Base-by-base conservation (phyloP, 148 eudicot species). In the Rhododendron williamsianum region DNA sequence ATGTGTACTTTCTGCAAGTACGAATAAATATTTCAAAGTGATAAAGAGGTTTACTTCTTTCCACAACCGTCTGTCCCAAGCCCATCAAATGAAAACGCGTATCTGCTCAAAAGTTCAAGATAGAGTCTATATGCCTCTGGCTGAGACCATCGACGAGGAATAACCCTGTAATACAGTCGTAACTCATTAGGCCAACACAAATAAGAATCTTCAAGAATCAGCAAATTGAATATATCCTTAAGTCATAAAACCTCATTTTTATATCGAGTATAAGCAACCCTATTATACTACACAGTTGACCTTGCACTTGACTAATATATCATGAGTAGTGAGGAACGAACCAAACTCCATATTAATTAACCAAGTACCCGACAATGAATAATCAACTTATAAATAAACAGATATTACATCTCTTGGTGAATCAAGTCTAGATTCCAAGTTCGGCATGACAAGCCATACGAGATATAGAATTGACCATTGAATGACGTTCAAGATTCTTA, bases 91-190 rank as follows among this genome's bases (percentile, higher is more conserved):
- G 87, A 85, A 72, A 87, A 81, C 13, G 71, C 84, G 27, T 85
- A 85, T 87, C 82, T 82, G 78, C 79, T 87, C 49, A 87, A 80
- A 76, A 87, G 86, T 63, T 87, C 89, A 36, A 87, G 87, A 85
- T 84, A 87, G 63, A 87, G 89, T 72, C 89, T 85, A 80, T 69
- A 87, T 7, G 89, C 86, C 83, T 87, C 87, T 21, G 89, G 89
- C 78, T 87, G 87, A 81, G 89, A 85, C 78, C 36, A 67, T 76
- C 89, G 84, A 49, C 27, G 56, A 27, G 89, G 87, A 87, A 87
- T 82, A 81, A 87, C 82, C 85, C 89, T 87, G 89, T 77, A 58
- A 73, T 27, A 80, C 1, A 86, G 0, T 41, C 76, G 21, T 16
- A 16, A 74, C 45, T 41, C 45, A 1, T 41, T 4, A 41, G 9